Percentiles rank a stretch among this genome's conserved stretches.
Evolutionary conservation across 139 green algal genomes (phyloP).

Genomic region (Axilococcus clingmanii): DNA sequence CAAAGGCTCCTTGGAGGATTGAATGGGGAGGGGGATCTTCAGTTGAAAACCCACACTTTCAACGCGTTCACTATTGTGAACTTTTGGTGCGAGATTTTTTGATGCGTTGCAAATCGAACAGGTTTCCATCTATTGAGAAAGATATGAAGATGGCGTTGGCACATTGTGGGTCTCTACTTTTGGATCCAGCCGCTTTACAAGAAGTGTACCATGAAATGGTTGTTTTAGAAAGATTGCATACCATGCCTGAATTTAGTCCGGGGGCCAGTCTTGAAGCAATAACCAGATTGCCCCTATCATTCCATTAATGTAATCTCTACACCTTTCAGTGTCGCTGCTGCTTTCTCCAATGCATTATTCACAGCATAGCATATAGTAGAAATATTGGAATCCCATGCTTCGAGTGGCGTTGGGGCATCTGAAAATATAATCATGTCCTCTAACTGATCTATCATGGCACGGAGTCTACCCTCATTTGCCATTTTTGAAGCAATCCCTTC

Average conservation of each 20-base stretch:
- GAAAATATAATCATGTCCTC: constrained; percentile 73
- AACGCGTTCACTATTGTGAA: constrained; percentile 76
- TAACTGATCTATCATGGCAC: constrained; percentile 84
- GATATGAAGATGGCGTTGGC: constrained; percentile 65
- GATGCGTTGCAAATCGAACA: constrained; percentile 40
- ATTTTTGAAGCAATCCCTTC: constrained; percentile 77
- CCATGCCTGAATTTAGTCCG: constrained; percentile 32
- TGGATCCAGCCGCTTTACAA: constrained; percentile 43
- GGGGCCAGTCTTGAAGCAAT: constrained; percentile 41
- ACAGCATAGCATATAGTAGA: constrained; percentile 37
- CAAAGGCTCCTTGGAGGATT: constrained; percentile 53
- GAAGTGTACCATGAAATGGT: constrained; percentile 50
- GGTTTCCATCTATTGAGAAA: constrained; percentile 66
- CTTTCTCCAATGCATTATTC: constrained; percentile 3
- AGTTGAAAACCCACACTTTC: constrained; percentile 76
- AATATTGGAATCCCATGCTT: constrained; percentile 75
- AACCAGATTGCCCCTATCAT: too few relatives aligned
- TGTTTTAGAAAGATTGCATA: constrained; percentile 43
- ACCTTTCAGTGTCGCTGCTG: too few relatives aligned
- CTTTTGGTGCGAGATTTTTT: constrained; percentile 69
- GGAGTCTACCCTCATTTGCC: constrained; percentile 69
- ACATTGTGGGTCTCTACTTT: constrained; percentile 62
- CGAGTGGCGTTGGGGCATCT: constrained; percentile 43
- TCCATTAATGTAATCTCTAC: too few relatives aligned
- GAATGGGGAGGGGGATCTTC: constrained; percentile 76